Evolutionary conservation across 75 land plant species (phyloP).

Genomic region (Pseudotsuga menziesii): DNA sequence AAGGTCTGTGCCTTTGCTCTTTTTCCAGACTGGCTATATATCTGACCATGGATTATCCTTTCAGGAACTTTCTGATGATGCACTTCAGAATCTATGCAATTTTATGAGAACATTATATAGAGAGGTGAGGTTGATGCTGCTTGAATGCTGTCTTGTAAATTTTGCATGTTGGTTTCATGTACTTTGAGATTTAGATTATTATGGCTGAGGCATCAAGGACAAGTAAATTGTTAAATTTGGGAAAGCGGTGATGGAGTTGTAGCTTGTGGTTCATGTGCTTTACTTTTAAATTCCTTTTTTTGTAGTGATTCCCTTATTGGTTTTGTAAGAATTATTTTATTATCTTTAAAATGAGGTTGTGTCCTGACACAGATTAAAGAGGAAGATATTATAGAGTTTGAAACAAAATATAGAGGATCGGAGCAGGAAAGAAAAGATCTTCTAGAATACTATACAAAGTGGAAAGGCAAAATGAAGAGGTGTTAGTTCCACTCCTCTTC

Average conservation of each 20-base stretch:
- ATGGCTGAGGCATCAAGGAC: not conserved
- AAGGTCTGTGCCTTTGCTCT: not conserved
- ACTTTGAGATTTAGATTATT: not conserved
- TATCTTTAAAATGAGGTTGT: not conserved
- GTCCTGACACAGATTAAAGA: conserved; percentile 58
- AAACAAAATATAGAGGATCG: conserved; percentile 85
- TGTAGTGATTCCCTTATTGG: not conserved
- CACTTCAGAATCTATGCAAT: too few species aligned
- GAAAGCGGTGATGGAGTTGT: not conserved
- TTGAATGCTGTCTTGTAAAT: not conserved
- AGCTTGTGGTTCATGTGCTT: not conserved
- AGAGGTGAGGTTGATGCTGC: not conserved
- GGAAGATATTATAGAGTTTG: conserved; percentile 88
- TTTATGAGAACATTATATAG: too few species aligned
- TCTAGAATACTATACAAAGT: conserved; percentile 53
- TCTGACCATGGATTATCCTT: not conserved
- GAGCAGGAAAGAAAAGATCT: conserved; percentile 74
- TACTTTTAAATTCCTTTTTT: not conserved
- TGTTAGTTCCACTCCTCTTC: conserved; percentile 6
- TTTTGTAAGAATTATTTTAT: not conserved
- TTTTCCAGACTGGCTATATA: not conserved
- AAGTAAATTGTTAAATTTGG: not conserved
- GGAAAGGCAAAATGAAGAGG: conserved; percentile 81
- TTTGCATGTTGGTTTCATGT: not conserved
- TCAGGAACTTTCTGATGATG: conserved; percentile 18